Base-by-base conservation (phyloP, 805 yeast genomes). In the Naumovozyma baii region DNA sequence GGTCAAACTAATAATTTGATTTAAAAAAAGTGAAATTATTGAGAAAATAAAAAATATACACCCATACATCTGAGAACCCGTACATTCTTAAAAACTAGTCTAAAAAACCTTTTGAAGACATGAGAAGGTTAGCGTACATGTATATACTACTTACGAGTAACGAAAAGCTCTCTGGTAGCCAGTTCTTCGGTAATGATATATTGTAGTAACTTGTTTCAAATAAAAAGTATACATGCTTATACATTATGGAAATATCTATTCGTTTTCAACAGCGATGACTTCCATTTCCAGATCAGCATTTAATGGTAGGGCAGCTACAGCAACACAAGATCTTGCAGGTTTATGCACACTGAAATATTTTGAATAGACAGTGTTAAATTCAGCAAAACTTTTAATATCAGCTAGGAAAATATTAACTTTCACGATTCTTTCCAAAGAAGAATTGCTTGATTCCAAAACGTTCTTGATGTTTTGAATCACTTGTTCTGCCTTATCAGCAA, bases 241-340 rank as follows among this genome's bases (percentile, higher is more conserved):
- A 12, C 31, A 29, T 29, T 29, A 29, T 5, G 15, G 28, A 22
- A 8, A 29, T 14, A 15, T 26, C 43, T 47, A 54, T 18, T 58
- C 57, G 40, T 70, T 69, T 64, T 81, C 95, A 42, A 83, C 69
- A 44, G 97, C 98, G 66, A 92, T 69, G 46, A 83, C 88, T 70
- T 90, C 98, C 67, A 92, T 75, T 70, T 92, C 98, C 50, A 69
- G 71, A 46, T 76, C 83, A 45, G 78, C 85, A 45, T 86, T 86
- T 63, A 92, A 75, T 45, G 98, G 98, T 53, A 92, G 78, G 47
- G 76, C 78, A 65, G 79, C 80, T 47, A 88, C 97, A 34, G 96
- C 96, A 53, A 92, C 94, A 72, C 96, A 92, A 2, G 96, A 84
- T 75, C 98, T 85, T 31, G 97, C 97, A 33, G 98, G 97, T 63